Conservation (phyloP, 768 basidiomycete genomes). For the Cystobasidiopsis lactophilus region DNA sequence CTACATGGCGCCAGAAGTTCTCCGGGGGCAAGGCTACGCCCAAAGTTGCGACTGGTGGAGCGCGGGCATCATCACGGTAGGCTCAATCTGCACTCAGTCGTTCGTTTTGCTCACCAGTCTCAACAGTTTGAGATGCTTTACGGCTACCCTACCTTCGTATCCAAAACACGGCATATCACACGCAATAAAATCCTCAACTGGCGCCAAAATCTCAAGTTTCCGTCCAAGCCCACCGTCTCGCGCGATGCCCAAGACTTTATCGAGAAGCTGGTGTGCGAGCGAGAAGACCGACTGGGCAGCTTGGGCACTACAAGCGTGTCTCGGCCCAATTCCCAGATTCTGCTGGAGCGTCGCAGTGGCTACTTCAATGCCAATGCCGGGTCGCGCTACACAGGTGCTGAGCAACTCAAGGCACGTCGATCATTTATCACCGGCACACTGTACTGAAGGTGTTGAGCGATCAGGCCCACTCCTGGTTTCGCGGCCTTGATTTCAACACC, state of each 20-base stretch:
- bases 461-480: constrained; percentile 73
- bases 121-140: constrained; percentile 1
- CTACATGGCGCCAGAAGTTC: constrained; percentile 25
- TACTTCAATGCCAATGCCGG: constrained; percentile 32
- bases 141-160: constrained; percentile 88
- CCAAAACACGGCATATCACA: constrained; percentile 80
- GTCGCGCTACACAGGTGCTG: constrained; percentile 44
- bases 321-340: constrained; percentile 53
- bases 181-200: constrained; percentile 95
- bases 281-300: constrained; percentile 77
- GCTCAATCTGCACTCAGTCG: constrained; percentile 35
- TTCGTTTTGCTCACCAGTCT: not conserved
- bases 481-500: constrained; percentile 68
- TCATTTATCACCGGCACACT: not conserved
- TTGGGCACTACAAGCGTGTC: constrained; percentile 43
- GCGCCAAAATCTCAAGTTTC: constrained; percentile 72
- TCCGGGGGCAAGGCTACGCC: constrained; percentile 44
- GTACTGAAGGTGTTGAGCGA: not conserved
- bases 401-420: constrained; percentile 53
- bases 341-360: constrained; percentile 49
- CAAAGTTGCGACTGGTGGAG: constrained; percentile 98
- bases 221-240: constrained; percentile 58
- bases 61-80: constrained; percentile 63
- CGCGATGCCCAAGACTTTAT: constrained; percentile 71
- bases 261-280: constrained; percentile 74